Conservation (phyloP, 2,329 filamentous ascomycete genomes). For the Septoria petroselini region DNA sequence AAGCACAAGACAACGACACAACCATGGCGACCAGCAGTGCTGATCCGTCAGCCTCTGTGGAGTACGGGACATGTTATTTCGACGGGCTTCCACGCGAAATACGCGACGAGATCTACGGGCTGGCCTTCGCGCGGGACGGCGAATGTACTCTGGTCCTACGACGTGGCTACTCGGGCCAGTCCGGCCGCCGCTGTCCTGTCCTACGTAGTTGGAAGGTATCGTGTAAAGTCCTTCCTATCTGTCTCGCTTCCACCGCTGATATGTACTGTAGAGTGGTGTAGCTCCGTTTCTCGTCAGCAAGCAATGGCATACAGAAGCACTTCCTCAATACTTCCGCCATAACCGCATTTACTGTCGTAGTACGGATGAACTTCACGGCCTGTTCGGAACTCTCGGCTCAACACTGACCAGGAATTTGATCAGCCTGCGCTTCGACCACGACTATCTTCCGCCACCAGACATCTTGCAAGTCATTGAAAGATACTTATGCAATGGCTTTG, state of each 20-base stretch:
- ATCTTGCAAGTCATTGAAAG: no score
- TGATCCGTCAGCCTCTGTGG: not conserved
- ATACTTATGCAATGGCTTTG: not conserved
- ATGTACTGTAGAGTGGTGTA: not conserved
- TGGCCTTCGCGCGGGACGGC: not conserved
- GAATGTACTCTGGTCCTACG: not conserved
- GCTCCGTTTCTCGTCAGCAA: not conserved
- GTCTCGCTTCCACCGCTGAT: no score
- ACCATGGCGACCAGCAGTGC: no score
- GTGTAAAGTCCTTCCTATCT: no score
- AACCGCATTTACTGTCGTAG: not conserved
- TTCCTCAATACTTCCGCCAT: not conserved
- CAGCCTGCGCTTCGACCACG: not conserved
- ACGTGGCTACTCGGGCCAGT: no score
- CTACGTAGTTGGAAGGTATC: no score
- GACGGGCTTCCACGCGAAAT: not conserved
- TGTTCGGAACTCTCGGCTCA: not conserved
- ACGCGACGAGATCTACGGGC: conserved; percentile 1
- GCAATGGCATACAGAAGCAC: not conserved
- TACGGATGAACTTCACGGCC: not conserved
- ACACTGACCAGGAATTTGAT: not conserved
- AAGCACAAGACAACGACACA: no score
- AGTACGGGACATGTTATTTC: no score
- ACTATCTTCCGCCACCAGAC: not conserved
- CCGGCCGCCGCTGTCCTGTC: no score